A percentile compares a stretch with the other conserved stretches of the same genome.
phyloP scores from a whole-genome alignment of 768 basidiomycete genomes.

The Phanerodontia chrysosporium region DNA sequence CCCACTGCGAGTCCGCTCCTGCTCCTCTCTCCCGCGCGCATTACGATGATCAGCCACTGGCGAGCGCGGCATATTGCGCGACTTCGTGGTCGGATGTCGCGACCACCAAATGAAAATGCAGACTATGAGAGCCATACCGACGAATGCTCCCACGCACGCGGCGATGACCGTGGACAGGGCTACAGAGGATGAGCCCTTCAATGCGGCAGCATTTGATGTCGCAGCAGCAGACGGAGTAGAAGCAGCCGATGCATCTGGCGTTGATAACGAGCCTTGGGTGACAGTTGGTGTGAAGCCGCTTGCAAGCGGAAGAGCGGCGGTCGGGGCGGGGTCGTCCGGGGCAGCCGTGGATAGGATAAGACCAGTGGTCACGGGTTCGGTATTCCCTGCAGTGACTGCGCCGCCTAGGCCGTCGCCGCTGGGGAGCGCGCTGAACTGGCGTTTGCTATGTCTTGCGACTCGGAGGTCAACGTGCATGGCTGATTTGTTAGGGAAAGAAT shows the following conservation, averaged over 20 bases:
- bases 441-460: slow-evolving; percentile 10
- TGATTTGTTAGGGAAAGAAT: slow-evolving; percentile 6
- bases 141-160: slow-evolving; percentile 57
- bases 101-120: slow-evolving; percentile 53
- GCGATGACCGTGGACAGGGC: slow-evolving; percentile 50
- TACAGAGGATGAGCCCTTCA: slow-evolving; percentile 19
- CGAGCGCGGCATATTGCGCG: slow-evolving; percentile 14
- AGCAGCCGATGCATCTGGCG: slow-evolving; percentile 1
- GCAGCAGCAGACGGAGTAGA: slow-evolving; percentile 2
- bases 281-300: not conserved
- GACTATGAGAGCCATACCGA: slow-evolving; percentile 45
- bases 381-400: not conserved
- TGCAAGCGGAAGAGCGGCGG: slow-evolving; percentile 1
- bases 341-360: slow-evolving; percentile 8
- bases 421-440: slow-evolving; percentile 2
- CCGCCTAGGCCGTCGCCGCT: not conserved
- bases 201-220: not conserved
- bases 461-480: slow-evolving; percentile 1
- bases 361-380: not conserved
- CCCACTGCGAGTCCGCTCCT: slow-evolving; percentile 42
- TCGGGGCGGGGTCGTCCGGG: not conserved
- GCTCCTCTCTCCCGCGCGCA: slow-evolving; percentile 37
- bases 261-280: not conserved
- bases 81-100: slow-evolving; percentile 30
- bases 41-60: slow-evolving; percentile 20